Conservation (phyloP, 2,329 filamentous ascomycete genomes). For the Raffaelea ambrosiae region DNA sequence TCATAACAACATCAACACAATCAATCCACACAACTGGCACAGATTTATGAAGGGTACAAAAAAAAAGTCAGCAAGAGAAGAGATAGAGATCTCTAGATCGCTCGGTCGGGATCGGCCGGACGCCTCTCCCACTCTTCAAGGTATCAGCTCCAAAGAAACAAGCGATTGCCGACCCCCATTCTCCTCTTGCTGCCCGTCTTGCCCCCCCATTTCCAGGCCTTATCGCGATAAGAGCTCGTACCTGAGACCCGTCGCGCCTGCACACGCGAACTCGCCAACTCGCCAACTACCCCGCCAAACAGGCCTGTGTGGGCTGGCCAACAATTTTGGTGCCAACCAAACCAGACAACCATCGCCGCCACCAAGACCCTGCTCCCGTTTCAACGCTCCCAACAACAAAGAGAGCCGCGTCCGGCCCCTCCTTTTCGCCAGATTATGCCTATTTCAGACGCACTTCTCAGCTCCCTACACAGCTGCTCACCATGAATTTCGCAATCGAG, state of each 20-base stretch:
- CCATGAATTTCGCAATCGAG: constrained; percentile 67
- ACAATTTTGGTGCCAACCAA: no score
- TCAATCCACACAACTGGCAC: no score
- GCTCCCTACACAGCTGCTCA: constrained; percentile 3
- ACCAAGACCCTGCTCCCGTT: no score
- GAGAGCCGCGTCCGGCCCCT: background rate
- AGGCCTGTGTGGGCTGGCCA: background rate
- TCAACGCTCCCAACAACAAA: background rate
- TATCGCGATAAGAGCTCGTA: constrained; percentile 7
- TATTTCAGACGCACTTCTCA: background rate
- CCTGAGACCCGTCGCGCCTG: no score
- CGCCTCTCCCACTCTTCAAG: background rate
- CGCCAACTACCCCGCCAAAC: constrained; percentile 6
- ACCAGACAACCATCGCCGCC: no score
- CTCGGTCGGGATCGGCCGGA: background rate
- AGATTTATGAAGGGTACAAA: no score
- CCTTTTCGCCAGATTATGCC: no score
- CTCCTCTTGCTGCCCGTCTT: background rate
- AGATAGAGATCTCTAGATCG: no score
- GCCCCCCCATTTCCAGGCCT: background rate
- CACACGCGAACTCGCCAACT: no score
- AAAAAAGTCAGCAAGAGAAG: no score
- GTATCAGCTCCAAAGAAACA: background rate
- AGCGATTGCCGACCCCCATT: background rate
- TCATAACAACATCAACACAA: no score